A percentile compares a stretch with the other conserved stretches of the same genome.
Evolutionary conservation across 2,329 filamentous ascomycete species (phyloP).

Genomic region (Aspergillus intermedius): DNA sequence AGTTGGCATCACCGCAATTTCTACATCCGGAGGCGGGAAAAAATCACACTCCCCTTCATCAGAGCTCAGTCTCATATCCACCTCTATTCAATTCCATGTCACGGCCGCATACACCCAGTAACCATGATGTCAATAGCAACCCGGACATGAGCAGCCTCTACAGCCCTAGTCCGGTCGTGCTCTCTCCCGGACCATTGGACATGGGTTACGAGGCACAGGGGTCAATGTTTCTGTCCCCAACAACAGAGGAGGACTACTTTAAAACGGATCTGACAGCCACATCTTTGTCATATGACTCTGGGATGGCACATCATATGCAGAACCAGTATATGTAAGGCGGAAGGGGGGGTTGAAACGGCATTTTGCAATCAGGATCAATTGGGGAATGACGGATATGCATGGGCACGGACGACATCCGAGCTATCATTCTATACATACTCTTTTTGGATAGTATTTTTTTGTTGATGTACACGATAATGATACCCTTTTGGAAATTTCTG

Average conservation of each 20-base stretch:
- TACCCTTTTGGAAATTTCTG: too few species aligned
- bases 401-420: too few species aligned
- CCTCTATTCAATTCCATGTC: slow-evolving; percentile 26
- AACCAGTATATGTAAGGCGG: neutral
- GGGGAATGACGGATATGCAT: too few species aligned
- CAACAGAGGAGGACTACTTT: slow-evolving; percentile 14
- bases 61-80: slow-evolving; percentile 28
- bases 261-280: slow-evolving; percentile 12
- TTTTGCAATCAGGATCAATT: too few species aligned
- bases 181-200: slow-evolving; percentile 19
- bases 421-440: too few species aligned
- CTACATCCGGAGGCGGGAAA: slow-evolving; percentile 5
- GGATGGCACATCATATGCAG: slow-evolving; percentile 23
- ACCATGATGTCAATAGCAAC: slow-evolving; percentile 1
- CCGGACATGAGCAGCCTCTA: slow-evolving; percentile 14
- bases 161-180: slow-evolving; percentile 17
- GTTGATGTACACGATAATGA: too few species aligned
- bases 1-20: slow-evolving; percentile 5
- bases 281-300: slow-evolving; percentile 6
- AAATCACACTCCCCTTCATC: slow-evolving; percentile 20
- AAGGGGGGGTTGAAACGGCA: too few species aligned
- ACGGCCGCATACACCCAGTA: slow-evolving; percentile 11
- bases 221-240: slow-evolving; percentile 19
- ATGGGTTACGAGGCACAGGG: slow-evolving; percentile 15
- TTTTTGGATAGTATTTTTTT: too few species aligned